Base-by-base conservation (phyloP, 139 green algal species). In the Diplosphaera chodatii region DNA sequence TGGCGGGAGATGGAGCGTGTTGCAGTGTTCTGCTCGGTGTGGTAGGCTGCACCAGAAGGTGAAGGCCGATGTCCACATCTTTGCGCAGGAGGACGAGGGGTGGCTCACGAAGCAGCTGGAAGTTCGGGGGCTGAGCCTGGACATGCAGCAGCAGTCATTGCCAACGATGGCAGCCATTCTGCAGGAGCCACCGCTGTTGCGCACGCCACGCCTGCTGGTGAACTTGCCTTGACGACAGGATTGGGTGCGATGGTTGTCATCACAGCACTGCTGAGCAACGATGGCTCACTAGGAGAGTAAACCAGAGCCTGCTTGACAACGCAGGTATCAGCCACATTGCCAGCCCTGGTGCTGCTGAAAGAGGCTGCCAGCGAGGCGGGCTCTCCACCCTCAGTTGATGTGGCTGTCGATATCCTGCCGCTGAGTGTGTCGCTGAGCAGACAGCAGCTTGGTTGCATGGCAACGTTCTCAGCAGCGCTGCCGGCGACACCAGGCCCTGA, bases 21-120 rank as follows among this genome's bases (percentile, higher is more conserved):
- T n/a, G n/a, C n/a, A n/a, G n/a, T n/a, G n/a, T n/a, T n/a, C n/a
- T n/a, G n/a, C n/a, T n/a, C n/a, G n/a, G n/a, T n/a, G n/a, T n/a
- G n/a, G n/a, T n/a, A n/a, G n/a, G n/a, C n/a, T n/a, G n/a, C n/a
- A n/a, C n/a, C n/a, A n/a, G n/a, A n/a, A n/a, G n/a, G n/a, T n/a
- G n/a, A n/a, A n/a, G n/a, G n/a, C n/a, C n/a, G n/a, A n/a, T n/a
- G n/a, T n/a, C n/a, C n/a, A n/a, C n/a, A n/a, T n/a, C n/a, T n/a
- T n/a, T n/a, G n/a, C 62, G 65, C 72, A 84, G 74, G 69, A 80
- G 4, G 70, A 77, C 0, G 73, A 85, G 29, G 70, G 74, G n/a
- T 87, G 82, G 82, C 59, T 87, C 28, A 84, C 78, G 62, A 87
- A 86, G 48, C 32, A 67, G 15, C 21, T 87, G 30, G 40, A 71